Evolutionary conservation across 805 yeast genomes (phyloP), one percentile per base, ranked within the genome.

Genomic region (Suhomyces xylopsoci): DNA sequence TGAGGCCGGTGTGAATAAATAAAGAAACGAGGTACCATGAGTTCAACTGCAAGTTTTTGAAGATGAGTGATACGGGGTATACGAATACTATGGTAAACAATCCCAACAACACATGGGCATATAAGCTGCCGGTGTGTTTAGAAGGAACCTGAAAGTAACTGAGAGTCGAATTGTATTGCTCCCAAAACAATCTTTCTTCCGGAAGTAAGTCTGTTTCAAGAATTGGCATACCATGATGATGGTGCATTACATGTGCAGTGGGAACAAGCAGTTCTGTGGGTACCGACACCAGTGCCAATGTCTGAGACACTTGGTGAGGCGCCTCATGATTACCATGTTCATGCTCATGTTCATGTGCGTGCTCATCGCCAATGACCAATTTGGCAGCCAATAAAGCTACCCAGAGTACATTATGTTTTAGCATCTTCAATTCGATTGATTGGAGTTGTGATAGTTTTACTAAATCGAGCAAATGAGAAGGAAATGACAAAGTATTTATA

Each of bases 111-210:
- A 83, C 69, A 62, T 91, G 97, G 41, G 74, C 59, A 56, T 75
- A 74, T 26, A 91, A 70, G 1, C 84, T 78, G 12, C 74, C 53
- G 52, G 82, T 79, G 57, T 78, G 77, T 3, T 82, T 77, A 2
- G 79, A 59, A 0, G 77, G 78, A 10, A 81, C 63, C 7, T 81
- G 83, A 70, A 89, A 83, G 66, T 79, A 91, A 24, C 49, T 50
- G 3, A 90, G 84, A 1, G 93, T 86, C 12, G 96, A 83, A 62
- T 88, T 83, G 69, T 91, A 92, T 24, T 69, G 65, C 47, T 83
- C 84, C 97, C 97, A 92, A 68, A 80, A 92, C 25, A 77, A 65
- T 51, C 83, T 73, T 67, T 91, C 97, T 45, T 83, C 87, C 0
- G 92, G 86, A 15, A 84, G 77, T 47, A 92, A 76, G 17, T 81